Conservation (phyloP, 2,329 filamentous ascomycete genomes). For the Talaromyces sp. region DNA sequence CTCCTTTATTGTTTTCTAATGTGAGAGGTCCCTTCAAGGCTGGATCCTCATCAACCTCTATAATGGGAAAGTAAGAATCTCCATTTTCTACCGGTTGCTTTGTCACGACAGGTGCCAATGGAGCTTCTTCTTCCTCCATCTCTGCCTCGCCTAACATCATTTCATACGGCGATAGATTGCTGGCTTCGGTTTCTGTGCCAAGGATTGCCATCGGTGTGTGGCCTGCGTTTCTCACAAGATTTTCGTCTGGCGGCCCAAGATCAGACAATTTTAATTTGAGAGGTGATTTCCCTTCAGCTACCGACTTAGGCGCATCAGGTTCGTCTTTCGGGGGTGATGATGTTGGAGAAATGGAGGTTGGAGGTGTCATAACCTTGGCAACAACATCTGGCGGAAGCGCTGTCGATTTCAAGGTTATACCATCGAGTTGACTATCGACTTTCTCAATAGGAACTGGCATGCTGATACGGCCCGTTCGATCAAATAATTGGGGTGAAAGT, state of each 20-base stretch:
- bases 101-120: constrained; percentile 32
- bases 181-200: constrained; percentile 30
- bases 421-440: constrained; percentile 46
- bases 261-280: constrained; percentile 37
- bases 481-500: constrained; percentile 37
- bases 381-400: constrained; percentile 43
- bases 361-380: constrained; percentile 43
- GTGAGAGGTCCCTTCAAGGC: constrained; percentile 44
- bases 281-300: constrained; percentile 25
- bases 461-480: constrained; percentile 30
- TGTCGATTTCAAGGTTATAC: constrained; percentile 47
- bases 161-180: constrained; percentile 25
- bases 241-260: constrained; percentile 37
- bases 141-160: constrained; percentile 6
- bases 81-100: constrained; percentile 35
- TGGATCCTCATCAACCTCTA: constrained; percentile 38
- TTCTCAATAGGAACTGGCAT: constrained; percentile 46
- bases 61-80: constrained; percentile 41
- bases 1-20: constrained; percentile 40
- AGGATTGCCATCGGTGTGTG: constrained; percentile 46
- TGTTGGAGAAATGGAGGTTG: constrained; percentile 37
- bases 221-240: constrained; percentile 41
- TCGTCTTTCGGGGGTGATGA: constrained; percentile 28
- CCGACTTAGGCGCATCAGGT: constrained; percentile 19
- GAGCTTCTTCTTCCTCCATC: constrained; percentile 28